Evolutionary conservation across 2,329 filamentous ascomycete species (phyloP).

Genomic region (Colletotrichum nymphaeae): DNA sequence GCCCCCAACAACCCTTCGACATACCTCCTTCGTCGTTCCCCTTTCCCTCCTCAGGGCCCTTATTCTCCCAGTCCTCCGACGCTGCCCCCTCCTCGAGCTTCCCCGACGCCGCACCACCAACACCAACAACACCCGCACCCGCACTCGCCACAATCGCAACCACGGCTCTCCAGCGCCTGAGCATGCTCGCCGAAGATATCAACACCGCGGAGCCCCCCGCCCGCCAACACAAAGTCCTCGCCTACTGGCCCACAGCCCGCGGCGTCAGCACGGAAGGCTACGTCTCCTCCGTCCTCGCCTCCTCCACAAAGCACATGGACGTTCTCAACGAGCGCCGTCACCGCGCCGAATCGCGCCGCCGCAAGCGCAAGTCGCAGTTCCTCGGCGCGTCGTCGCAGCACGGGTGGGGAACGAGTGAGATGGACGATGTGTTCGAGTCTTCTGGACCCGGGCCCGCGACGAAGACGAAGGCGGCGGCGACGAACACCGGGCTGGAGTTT

Average conservation of each 20-base stretch:
- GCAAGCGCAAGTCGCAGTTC: constrained; percentile 29
- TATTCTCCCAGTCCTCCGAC: constrained; percentile 10
- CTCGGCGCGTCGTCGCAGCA: constrained; percentile 18
- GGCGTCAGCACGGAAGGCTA: constrained; percentile 50
- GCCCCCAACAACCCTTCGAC: background rate
- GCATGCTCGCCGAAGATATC: constrained; percentile 30
- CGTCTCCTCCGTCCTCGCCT: constrained; percentile 50
- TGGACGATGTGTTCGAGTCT: background rate
- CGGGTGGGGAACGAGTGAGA: constrained; percentile 25
- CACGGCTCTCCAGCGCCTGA: constrained; percentile 34
- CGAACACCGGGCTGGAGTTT: background rate
- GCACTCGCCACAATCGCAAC: background rate
- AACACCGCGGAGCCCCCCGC: background rate
- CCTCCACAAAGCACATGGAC: constrained; percentile 49
- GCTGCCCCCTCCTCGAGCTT: background rate
- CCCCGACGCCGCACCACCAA: background rate
- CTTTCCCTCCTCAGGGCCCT: constrained; percentile 1
- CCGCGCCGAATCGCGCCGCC: constrained; percentile 42
- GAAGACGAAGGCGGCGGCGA: too few relatives aligned
- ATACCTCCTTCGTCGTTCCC: background rate
- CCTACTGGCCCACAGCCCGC: constrained; percentile 52
- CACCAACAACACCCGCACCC: too few relatives aligned
- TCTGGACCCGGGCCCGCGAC: constrained; percentile 3
- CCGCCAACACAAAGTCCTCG: constrained; percentile 43
- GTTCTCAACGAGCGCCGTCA: constrained; percentile 47